These are phyloP conservation scores for Cutaneotrichosporon curvatum DNA, from an alignment of 1,284 basidiomycete genomes.

Conservation along the genomic window DNA sequence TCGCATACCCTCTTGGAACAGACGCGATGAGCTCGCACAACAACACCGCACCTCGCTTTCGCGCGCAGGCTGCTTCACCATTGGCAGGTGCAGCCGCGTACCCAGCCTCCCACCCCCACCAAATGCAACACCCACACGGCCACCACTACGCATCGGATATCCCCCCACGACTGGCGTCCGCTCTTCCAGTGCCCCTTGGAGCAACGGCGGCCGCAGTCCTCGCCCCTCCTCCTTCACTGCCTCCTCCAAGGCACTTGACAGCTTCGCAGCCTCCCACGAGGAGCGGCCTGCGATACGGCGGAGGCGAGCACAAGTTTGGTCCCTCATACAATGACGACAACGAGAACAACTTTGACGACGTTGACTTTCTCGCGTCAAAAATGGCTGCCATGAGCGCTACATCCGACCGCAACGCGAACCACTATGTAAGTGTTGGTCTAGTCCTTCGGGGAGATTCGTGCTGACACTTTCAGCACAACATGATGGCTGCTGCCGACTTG, in stretches of 20 bases:
- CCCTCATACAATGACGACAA: constrained; percentile 41
- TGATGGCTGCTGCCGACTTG: constrained; percentile 2
- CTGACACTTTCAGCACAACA: too few relatives aligned
- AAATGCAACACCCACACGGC: too few relatives aligned
- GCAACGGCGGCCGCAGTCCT: constrained; percentile 13
- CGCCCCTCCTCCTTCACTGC: constrained; percentile 12
- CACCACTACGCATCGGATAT: constrained; percentile 9
- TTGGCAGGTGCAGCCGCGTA: neutral
- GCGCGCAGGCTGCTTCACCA: constrained; percentile 4
- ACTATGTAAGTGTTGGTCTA: too few relatives aligned
- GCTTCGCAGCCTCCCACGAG: constrained; percentile 8
- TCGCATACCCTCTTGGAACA: too few relatives aligned
- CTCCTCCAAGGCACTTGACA: constrained; percentile 9
- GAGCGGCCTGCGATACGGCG: constrained; percentile 20
- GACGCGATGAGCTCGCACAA: constrained; percentile 15
- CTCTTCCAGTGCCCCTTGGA: constrained; percentile 5
- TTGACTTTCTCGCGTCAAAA: constrained; percentile 35
- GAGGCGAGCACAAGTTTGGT: constrained; percentile 36
- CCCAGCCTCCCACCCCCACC: too few relatives aligned
- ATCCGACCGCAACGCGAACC: too few relatives aligned
- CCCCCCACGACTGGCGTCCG: constrained; percentile 11
- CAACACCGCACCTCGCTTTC: constrained; percentile 17
- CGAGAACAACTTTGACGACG: constrained; percentile 41
- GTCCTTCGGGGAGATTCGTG: too few relatives aligned
- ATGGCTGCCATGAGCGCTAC: too few relatives aligned